Evolutionary conservation across 768 basidiomycete genomes (phyloP), one percentile per base, ranked within the genome.

Genomic region (Nidularia pulvinata): DNA sequence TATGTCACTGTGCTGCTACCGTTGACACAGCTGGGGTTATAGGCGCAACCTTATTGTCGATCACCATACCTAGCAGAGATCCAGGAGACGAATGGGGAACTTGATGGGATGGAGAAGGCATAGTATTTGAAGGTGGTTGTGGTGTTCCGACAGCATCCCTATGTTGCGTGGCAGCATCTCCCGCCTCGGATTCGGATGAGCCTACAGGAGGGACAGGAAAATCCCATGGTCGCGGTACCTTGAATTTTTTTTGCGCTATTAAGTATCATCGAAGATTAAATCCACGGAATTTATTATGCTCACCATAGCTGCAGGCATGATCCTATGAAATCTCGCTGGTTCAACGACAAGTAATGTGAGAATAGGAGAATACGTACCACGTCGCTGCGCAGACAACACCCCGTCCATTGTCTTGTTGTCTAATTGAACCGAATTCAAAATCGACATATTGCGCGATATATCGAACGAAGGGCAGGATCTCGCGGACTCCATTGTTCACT

Each of bases 351-450:
- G 25, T 22, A 14, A 46, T 46, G n/a, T n/a, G 45, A 14, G 13
- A 25, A 46, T n/a, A 10, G n/a, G 25, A n/a, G 10, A n/a, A 25
- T 14, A 67, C 76, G 30, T 61, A 86, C 90, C 93, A 95, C n/a
- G 93, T 95, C 5, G 93, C 88, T 48, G 91, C 88, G 63, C 93
- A 92, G 34, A 95, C 85, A 36, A 94, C 93, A 16, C 93, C 93
- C 61, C 82, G 66, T 1, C 93, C 92, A 49, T 72, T 61, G 59
- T 94, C 78, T 59, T 87, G 82, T 19, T 63, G 70, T 61, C 81
- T 77, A 64, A 95, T 89, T 39, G 77, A 52, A 46, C 67, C 70
- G 76, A 84, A 93, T 63, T 95, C 91, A 44, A 81, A 83, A 58
- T 94, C 88, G 58, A 90, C 72, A 67, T 84, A 94, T 57, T 88